phyloP scores from a whole-genome alignment of 495 filamentous ascomycete genomes.

The Penicillium cataractarum region DNA sequence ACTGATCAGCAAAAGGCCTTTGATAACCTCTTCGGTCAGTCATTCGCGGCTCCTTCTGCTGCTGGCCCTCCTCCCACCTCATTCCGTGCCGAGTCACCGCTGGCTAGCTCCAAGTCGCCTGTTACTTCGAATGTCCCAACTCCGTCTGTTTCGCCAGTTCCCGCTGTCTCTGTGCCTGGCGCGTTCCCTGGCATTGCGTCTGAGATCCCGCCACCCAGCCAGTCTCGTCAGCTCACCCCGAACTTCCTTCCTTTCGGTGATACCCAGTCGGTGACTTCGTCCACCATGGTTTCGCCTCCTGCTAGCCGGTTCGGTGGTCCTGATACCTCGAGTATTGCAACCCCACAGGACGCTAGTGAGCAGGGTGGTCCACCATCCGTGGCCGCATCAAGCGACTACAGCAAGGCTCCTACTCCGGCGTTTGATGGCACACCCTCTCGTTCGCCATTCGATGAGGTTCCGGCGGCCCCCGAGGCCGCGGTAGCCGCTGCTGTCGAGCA shows the following conservation, averaged over 20 bases:
- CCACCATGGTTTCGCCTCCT: slow-evolving; percentile 80
- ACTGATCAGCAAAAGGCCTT: slow-evolving; percentile 69
- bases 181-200: slow-evolving; percentile 40
- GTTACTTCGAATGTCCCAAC: slow-evolving; percentile 53
- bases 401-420: slow-evolving; percentile 24
- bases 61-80: slow-evolving; percentile 60
- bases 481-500: slow-evolving; percentile 21
- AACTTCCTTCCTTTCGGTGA: slow-evolving; percentile 68
- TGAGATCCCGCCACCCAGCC: slow-evolving; percentile 63
- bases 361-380: slow-evolving; percentile 20
- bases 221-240: slow-evolving; percentile 74
- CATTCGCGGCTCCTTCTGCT: slow-evolving; percentile 57
- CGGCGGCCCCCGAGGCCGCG: slow-evolving; percentile 30
- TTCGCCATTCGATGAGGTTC: slow-evolving; percentile 51
- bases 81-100: slow-evolving; percentile 64
- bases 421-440: slow-evolving; percentile 23
- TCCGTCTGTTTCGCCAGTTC: slow-evolving; percentile 64
- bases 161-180: slow-evolving; percentile 43
- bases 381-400: slow-evolving; percentile 30
- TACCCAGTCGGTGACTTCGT: slow-evolving; percentile 71
- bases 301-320: slow-evolving; percentile 65
- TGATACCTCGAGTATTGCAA: slow-evolving; percentile 59
- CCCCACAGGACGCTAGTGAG: slow-evolving; percentile 52
- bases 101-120: slow-evolving; percentile 39
- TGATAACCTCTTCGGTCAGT: slow-evolving; percentile 87